These are phyloP conservation scores for Sarcodon sp. DNA, from an alignment of 768 basidiomycete genomes.

Conservation along the genomic window DNA sequence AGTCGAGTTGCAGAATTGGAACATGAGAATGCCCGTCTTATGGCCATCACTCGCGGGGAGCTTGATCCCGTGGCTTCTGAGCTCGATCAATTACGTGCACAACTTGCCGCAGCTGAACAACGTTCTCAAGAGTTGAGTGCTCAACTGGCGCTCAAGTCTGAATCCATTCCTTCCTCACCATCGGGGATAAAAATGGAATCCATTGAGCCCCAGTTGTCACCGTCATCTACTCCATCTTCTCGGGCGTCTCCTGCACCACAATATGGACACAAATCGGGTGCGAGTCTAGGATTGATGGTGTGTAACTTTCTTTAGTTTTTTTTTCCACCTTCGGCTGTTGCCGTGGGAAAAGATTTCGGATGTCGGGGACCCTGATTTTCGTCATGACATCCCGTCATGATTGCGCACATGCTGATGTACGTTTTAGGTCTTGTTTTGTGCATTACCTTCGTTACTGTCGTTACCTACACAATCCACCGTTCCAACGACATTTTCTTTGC, in stretches of 20 bases:
- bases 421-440: conserved; percentile 62
- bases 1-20: conserved; percentile 77
- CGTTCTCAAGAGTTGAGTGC: conserved; percentile 56
- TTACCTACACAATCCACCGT: conserved; percentile 40
- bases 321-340: background rate
- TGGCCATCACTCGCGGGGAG: conserved; percentile 35
- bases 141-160: conserved; percentile 28
- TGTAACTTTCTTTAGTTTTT: conserved; percentile 12
- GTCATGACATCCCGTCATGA: conserved; percentile 10
- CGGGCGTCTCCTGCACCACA: conserved; percentile 21
- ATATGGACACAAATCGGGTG: conserved; percentile 40
- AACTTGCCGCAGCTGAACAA: conserved; percentile 50
- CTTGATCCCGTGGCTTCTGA: conserved; percentile 30
- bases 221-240: conserved; percentile 20
- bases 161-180: conserved; percentile 12
- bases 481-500: conserved; percentile 43
- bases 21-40: conserved; percentile 69
- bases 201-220: conserved; percentile 35
- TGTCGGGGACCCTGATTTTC: too few species aligned
- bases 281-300: conserved; percentile 65
- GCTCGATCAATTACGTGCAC: conserved; percentile 53
- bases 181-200: conserved; percentile 43
- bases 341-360: too few species aligned
- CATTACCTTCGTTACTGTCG: conserved; percentile 62
- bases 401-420: conserved; percentile 1